phyloP scores from a whole-genome alignment of 306 rosid species.

The Inga leiocalycina region DNA sequence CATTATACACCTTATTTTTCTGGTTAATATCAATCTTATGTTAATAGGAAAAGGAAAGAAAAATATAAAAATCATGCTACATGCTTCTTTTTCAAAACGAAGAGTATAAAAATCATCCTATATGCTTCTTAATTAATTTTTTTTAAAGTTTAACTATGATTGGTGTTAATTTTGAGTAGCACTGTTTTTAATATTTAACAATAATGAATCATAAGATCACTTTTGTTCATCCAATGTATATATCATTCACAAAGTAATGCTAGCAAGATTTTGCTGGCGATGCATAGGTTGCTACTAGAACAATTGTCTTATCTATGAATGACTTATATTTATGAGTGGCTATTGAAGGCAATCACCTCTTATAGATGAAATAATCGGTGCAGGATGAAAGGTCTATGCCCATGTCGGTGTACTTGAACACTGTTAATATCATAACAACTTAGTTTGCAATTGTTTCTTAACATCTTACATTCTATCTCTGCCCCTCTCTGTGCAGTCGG shows the following conservation, averaged over 20 bases:
- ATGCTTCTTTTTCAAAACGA: constrained; percentile 7
- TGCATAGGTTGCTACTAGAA: constrained; percentile 14
- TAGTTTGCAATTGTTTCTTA: constrained; percentile 16
- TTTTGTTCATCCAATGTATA: background rate
- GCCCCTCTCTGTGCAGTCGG: constrained; percentile 63
- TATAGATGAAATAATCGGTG: background rate
- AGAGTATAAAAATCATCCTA: background rate
- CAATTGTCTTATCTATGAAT: constrained; percentile 7
- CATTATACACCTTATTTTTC: background rate
- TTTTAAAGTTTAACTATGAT: background rate
- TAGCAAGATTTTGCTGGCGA: background rate
- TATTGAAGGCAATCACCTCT: background rate
- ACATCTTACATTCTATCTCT: constrained; percentile 33
- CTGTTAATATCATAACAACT: constrained; percentile 5
- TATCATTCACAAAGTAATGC: background rate
- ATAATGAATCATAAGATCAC: background rate
- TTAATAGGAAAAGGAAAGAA: background rate
- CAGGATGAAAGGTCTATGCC: constrained; percentile 2
- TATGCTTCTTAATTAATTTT: constrained; percentile 16
- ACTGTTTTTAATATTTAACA: background rate
- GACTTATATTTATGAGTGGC: background rate
- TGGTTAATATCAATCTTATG: background rate
- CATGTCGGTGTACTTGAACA: constrained; percentile 12
- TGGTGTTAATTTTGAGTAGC: constrained; percentile 12
- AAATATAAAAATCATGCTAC: background rate